Evolutionary conservation across 805 yeast genomes (phyloP), one percentile per base, ranked within the genome.

Genomic region (Kodamaea kaohsiungensis): DNA sequence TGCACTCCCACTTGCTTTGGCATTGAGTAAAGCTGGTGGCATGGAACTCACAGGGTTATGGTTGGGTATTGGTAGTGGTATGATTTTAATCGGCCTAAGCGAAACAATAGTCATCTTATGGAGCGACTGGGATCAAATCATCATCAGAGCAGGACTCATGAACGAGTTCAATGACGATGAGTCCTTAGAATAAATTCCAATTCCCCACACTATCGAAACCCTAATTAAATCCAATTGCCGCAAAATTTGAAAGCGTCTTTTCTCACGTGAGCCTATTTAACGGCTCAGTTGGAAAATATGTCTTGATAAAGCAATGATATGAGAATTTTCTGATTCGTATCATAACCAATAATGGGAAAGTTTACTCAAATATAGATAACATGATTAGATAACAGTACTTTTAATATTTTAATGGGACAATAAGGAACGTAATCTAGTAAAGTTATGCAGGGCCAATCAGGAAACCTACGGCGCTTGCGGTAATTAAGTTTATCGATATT

Each of bases 61-160:
- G 96, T 56, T 83, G 1, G 93, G 93, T 0, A 75, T 85, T 57
- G 91, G 88, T 7, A 64, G 79, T 46, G 96, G 91, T 0, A 76
- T 86, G 72, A 55, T 82, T 5, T 52, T 82, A 25, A 79, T 86
- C 48, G 88, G 83, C 0, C 46, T 77, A 2, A 61, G 73, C 15
- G 88, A 85, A 56, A 70, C 79, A 1, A 43, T 68, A 1, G 79
- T 78, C 33, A 81, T 85, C 8, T 62, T 74, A 7, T 70, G 68
- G 27, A 78, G 83, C 30, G 72, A 85, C 57, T 85, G 89, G 89
- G 77, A 77, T 1, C 62, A 68, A 13, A 78, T 84, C 9, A 57
- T 75, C 18, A 56, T 66, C 40, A 65, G 63, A 47, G 77, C 54
- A 9, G 54, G 54, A 5, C 43, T 51, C 19, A 51, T 51, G 54